Evolutionary conservation across 352 stramenopile species (phyloP).

Genomic region (Globisporangium radiosum): DNA sequence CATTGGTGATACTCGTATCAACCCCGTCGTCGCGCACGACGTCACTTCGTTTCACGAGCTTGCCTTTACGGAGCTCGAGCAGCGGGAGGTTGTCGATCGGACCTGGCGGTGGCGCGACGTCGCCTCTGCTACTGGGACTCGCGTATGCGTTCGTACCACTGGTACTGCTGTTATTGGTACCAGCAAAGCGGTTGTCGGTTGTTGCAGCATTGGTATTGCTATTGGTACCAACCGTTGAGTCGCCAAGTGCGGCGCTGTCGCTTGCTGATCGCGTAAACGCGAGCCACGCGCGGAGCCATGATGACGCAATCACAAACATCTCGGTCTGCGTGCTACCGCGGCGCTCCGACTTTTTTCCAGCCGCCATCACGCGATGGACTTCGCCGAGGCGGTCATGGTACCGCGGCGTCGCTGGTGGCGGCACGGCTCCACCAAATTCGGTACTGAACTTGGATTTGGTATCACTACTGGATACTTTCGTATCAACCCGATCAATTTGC

Average conservation of each 20-base stretch:
- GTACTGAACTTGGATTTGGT: slow-evolving; percentile 7
- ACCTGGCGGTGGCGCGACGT: slow-evolving; percentile 16
- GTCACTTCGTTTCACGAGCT: slow-evolving; percentile 34
- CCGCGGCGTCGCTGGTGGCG: slow-evolving; percentile 23
- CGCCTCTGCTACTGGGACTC: too few species aligned
- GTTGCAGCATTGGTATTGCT: too few species aligned
- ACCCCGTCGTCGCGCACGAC: slow-evolving; percentile 22
- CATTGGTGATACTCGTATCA: slow-evolving; percentile 1
- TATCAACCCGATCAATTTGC: slow-evolving; percentile 15
- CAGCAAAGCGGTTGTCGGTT: too few species aligned
- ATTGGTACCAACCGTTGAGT: too few species aligned
- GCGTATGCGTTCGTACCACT: too few species aligned
- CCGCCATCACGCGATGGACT: slow-evolving; percentile 63
- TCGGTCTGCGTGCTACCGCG: slow-evolving; percentile 40
- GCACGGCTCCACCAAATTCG: neutral
- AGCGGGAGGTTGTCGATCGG: slow-evolving; percentile 62
- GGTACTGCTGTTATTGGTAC: too few species aligned
- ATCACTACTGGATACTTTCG: slow-evolving; percentile 11
- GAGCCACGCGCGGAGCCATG: slow-evolving; percentile 57
- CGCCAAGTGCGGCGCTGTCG: neutral
- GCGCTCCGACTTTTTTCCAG: slow-evolving; percentile 47
- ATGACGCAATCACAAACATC: slow-evolving; percentile 52
- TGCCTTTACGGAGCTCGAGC: slow-evolving; percentile 43
- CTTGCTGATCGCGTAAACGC: slow-evolving; percentile 36
- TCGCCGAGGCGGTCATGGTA: slow-evolving; percentile 56